Evolutionary conservation across 768 basidiomycete species (phyloP), one percentile per base, ranked within the genome.

Genomic region (Butyriboletus loyo): DNA sequence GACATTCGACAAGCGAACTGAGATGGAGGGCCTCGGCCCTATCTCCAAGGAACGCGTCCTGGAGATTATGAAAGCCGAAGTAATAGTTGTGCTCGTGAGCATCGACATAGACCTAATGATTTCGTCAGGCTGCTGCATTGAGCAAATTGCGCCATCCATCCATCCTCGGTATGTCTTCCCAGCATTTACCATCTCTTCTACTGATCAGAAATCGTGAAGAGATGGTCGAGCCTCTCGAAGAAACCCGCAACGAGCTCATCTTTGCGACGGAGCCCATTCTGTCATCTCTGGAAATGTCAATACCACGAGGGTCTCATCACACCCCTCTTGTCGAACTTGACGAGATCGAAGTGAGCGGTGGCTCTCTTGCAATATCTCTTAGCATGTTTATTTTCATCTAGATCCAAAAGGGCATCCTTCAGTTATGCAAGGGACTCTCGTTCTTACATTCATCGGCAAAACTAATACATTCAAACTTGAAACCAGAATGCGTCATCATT

Each of bases 221-320:
- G 75, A 91, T 98, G 86, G 94, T 96, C 27, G 97, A 99, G 71
- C 96, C 97, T 24, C 73, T 97, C 41, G 94, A 98, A 66, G 96
- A 99, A 70, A 89, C 94, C 0, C 77, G 96, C 50, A 87, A 75
- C 34, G 90, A 96, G 61, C 76, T 98, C 36, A 84, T 87, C 36
- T 98, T 98, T 64, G 96, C 95, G 8, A 97, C 97, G 1, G 97
- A 99, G 65, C 87, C 87, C 28, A 75, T 98, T 30, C 71, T 91
- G 10, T 88, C 92, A 0, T 90, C 92, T 1, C 78, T 99, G 13
- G 81, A 86, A 46, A 75, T 86, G 22, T 86, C 90, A 7, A 87
- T 93, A 50, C 79, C 83, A 7, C 84, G 85, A 37, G 80, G 82
- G 5, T 76, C 80, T 36, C 73, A 80, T 49, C 73, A 77, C 50